Evolutionary conservation across 2,329 filamentous ascomycete species (phyloP).

Genomic region (Aspergillus sp.): DNA sequence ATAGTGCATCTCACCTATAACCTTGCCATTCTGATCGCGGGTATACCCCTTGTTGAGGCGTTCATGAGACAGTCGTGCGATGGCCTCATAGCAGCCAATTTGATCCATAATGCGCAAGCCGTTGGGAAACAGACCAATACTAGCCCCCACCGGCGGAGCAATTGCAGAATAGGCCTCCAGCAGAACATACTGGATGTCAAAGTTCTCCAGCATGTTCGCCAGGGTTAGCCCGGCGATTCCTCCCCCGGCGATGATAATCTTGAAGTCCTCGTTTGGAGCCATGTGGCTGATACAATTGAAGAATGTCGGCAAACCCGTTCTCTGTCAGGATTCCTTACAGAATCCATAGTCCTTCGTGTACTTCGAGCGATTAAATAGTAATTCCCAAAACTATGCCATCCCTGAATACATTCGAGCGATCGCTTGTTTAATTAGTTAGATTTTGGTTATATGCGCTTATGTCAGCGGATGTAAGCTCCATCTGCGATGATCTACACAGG

Average conservation of each 20-base stretch:
- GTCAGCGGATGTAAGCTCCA: background rate
- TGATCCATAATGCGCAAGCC: constrained; percentile 51
- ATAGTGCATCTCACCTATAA: background rate
- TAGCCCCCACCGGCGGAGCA: constrained; percentile 46
- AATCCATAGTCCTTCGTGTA: background rate
- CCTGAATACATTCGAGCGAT: background rate
- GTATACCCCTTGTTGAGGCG: background rate
- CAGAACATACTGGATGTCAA: constrained; percentile 49
- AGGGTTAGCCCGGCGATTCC: constrained; percentile 48
- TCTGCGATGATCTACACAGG: too few relatives aligned
- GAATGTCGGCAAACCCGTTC: background rate
- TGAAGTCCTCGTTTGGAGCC: background rate
- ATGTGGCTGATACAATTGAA: background rate
- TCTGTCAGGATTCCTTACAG: background rate
- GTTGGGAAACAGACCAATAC: constrained; percentile 46
- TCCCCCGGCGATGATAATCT: constrained; percentile 50
- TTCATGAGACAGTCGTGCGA: background rate
- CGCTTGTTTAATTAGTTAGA: too few relatives aligned
- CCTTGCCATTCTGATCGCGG: background rate
- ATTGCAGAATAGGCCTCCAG: constrained; percentile 42
- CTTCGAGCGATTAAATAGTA: background rate
- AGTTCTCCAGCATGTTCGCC: constrained; percentile 46
- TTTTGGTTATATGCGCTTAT: background rate
- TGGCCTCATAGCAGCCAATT: constrained; percentile 32
- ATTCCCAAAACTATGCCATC: background rate